Percentiles rank a stretch among this genome's conserved stretches.
These are phyloP conservation scores for Pseudogymnoascus sp. DNA, from an alignment of 2,329 filamentous ascomycete species.

Conservation along the genomic window DNA sequence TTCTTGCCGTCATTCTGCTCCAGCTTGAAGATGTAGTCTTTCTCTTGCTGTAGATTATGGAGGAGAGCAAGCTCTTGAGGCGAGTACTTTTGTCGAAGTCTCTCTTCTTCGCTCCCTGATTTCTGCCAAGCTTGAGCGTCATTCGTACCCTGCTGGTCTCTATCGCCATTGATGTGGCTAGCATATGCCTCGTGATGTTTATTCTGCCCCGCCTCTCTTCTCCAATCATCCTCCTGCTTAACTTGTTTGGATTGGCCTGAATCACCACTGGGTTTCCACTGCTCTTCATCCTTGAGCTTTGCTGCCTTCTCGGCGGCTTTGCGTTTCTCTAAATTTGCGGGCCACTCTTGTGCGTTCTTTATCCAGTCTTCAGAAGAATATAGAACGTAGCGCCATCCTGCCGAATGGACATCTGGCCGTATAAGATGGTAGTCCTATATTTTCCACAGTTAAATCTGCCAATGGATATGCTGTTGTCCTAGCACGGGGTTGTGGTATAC, in stretches of 20 bases:
- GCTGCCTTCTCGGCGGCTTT: conserved; percentile 27
- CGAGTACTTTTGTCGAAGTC: conserved; percentile 30
- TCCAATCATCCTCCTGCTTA: conserved; percentile 15
- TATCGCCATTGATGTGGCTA: conserved; percentile 14
- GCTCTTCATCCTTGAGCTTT: conserved; percentile 21
- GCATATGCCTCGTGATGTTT: conserved; percentile 19
- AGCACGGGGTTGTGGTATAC: not conserved
- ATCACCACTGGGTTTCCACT: conserved; percentile 24
- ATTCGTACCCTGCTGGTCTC: conserved; percentile 21
- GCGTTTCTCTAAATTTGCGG: conserved; percentile 35
- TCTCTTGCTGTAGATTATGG: conserved; percentile 35
- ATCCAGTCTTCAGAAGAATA: conserved; percentile 41
- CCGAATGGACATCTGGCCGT: conserved; percentile 35
- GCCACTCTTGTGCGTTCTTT: conserved; percentile 41
- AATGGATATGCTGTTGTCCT: not conserved
- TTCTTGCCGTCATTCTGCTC: conserved; percentile 36
- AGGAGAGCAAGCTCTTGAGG: conserved; percentile 37
- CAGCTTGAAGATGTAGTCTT: conserved; percentile 32
- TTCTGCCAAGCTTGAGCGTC: conserved; percentile 19
- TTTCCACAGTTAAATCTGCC: not conserved
- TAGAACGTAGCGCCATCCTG: conserved; percentile 42
- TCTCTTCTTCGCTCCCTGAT: conserved; percentile 23
- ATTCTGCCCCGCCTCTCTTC: conserved; percentile 14
- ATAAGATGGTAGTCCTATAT: conserved; percentile 35
- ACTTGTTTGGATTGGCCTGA: conserved; percentile 22